Evolutionary conservation across 2,329 filamentous ascomycete species (phyloP).

Genomic region (Nectriaceae sp.): DNA sequence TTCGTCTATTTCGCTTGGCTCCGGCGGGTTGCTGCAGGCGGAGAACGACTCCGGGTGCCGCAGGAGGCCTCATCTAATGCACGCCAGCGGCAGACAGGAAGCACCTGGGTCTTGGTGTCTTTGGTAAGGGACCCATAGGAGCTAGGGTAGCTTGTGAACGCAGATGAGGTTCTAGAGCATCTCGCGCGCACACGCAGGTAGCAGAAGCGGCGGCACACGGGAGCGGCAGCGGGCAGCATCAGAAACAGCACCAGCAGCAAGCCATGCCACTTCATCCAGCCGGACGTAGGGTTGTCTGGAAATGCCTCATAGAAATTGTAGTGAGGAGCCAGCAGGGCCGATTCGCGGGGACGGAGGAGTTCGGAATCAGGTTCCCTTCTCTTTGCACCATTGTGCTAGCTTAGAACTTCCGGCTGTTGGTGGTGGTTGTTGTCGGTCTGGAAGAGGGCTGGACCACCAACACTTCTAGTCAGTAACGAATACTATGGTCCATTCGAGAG

Average conservation of each 20-base stretch:
- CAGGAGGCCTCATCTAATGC: slow-evolving; percentile 15
- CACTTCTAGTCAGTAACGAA: no score
- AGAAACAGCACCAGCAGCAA: slow-evolving; percentile 9
- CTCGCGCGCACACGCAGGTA: background rate
- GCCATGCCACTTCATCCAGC: slow-evolving; percentile 23
- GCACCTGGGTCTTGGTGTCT: no score
- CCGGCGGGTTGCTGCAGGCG: slow-evolving; percentile 7
- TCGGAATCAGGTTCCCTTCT: slow-evolving; percentile 15
- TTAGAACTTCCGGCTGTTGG: background rate
- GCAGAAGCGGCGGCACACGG: background rate
- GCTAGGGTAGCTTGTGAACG: background rate
- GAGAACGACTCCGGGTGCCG: slow-evolving; percentile 7
- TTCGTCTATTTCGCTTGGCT: slow-evolving; percentile 6
- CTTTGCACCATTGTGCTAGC: slow-evolving; percentile 4
- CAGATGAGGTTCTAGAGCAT: background rate
- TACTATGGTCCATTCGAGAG: no score
- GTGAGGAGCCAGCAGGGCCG: slow-evolving; percentile 6
- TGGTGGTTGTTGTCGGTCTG: background rate
- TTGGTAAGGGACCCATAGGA: background rate
- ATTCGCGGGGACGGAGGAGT: slow-evolving; percentile 15
- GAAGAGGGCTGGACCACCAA: background rate
- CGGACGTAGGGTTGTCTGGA: slow-evolving; percentile 11
- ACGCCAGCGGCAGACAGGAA: background rate
- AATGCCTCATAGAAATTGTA: slow-evolving; percentile 25
- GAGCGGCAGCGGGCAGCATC: background rate